Conservation (phyloP, 371 early-diverging fungal genomes). For the Massospora cicadina region DNA sequence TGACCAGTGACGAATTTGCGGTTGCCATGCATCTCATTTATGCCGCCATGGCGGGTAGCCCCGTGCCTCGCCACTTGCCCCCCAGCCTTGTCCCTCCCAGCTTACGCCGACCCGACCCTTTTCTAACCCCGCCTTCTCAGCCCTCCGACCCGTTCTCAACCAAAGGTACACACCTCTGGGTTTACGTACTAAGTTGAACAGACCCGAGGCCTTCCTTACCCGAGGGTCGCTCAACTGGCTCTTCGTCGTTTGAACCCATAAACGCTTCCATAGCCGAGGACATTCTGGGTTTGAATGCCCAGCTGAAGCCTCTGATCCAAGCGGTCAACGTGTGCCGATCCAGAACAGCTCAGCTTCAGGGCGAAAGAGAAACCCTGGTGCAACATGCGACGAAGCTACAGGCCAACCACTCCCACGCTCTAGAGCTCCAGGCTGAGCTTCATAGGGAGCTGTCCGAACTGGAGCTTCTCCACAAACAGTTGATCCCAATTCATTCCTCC, state of each 20-base stretch:
- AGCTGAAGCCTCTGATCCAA: neutral
- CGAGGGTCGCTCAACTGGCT: neutral
- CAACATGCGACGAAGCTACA: neutral
- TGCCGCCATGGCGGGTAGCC: slow-evolving; percentile 54
- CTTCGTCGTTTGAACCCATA: neutral
- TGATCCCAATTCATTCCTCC: neutral
- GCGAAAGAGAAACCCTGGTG: neutral
- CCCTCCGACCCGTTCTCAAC: neutral
- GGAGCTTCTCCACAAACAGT: neutral
- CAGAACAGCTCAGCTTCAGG: neutral
- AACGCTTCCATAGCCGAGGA: neutral
- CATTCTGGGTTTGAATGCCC: neutral
- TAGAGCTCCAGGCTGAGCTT: neutral
- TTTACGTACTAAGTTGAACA: too few species aligned
- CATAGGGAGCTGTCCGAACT: neutral
- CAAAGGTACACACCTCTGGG: neutral
- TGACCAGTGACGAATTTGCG: slow-evolving; percentile 79
- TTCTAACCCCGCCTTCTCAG: neutral
- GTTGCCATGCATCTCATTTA: slow-evolving; percentile 89
- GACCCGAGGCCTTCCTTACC: neutral
- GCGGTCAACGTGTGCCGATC: neutral
- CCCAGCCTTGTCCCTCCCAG: slow-evolving; percentile 63
- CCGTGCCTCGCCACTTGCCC: slow-evolving; percentile 60
- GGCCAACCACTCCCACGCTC: neutral
- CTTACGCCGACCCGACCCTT: slow-evolving; percentile 18